Percentiles rank a stretch among this genome's conserved stretches.
phyloP scores from a whole-genome alignment of 1,284 basidiomycete species.

The Afroboletus lepidellus region DNA sequence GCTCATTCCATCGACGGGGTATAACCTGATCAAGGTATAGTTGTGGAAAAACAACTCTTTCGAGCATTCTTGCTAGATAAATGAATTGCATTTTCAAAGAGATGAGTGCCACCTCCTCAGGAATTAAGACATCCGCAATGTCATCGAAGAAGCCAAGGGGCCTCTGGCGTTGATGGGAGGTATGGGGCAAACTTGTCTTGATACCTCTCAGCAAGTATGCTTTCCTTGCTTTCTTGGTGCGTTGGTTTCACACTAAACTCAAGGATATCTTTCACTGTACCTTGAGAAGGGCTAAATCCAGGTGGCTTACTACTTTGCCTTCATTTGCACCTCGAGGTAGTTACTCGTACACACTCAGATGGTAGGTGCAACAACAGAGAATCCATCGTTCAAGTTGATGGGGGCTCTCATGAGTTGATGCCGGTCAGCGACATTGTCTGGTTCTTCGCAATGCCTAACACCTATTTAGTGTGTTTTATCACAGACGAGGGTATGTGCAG shows the following conservation, averaged over 20 bases:
- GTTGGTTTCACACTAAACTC: background rate
- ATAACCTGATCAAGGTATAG: conserved; percentile 27
- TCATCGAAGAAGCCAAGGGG: conserved; percentile 81
- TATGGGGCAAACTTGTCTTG: conserved; percentile 30
- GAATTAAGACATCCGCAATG: conserved; percentile 77
- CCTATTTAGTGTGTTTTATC: conserved; percentile 56
- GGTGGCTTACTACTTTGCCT: conserved; percentile 33
- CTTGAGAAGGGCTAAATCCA: conserved; percentile 79
- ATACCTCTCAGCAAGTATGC: conserved; percentile 74
- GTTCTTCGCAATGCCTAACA: conserved; percentile 11
- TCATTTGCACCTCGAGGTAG: background rate
- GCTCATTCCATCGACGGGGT: background rate
- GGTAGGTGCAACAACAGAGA: conserved; percentile 90
- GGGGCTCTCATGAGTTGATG: conserved; percentile 79
- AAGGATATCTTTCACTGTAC: conserved; percentile 77
- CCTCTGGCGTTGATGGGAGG: conserved; percentile 68
- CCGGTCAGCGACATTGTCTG: conserved; percentile 48
- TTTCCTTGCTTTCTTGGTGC: background rate
- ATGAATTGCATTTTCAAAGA: conserved; percentile 70
- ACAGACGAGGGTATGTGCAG: conserved; percentile 58
- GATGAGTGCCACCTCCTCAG: conserved; percentile 72
- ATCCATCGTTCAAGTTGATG: conserved; percentile 85
- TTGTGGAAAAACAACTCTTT: conserved; percentile 81
- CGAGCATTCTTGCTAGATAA: conserved; percentile 63
- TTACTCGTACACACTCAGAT: conserved; percentile 44